These are phyloP conservation scores for Ogataea neopini DNA, from an alignment of 805 yeast genomes.

Conservation along the genomic window DNA sequence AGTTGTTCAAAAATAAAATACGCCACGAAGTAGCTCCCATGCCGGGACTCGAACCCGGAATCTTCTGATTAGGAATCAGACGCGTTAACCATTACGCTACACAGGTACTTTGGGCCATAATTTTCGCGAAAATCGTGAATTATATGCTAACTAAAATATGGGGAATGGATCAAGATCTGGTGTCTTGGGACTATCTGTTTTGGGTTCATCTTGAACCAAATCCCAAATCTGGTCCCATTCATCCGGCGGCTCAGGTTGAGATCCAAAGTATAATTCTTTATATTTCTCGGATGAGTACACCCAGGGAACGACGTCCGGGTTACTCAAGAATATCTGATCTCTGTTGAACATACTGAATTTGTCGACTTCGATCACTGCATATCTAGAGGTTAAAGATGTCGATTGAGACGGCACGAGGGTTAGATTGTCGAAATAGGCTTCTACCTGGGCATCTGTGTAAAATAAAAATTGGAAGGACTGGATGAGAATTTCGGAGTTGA, in stretches of 20 bases:
- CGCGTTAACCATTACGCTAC: slow-evolving; percentile 63
- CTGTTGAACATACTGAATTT: slow-evolving; percentile 21
- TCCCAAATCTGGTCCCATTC: slow-evolving; percentile 4
- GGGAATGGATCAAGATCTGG: slow-evolving; percentile 7
- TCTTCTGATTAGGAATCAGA: slow-evolving; percentile 60
- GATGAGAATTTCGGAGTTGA: slow-evolving; percentile 20
- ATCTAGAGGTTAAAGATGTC: slow-evolving; percentile 12
- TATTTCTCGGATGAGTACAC: slow-evolving; percentile 12
- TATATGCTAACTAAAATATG: not conserved
- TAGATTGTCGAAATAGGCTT: slow-evolving; percentile 10
- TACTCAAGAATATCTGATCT: slow-evolving; percentile 21
- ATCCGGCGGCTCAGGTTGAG: not conserved
- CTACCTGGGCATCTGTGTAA: slow-evolving; percentile 16
- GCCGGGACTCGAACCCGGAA: slow-evolving; percentile 57
- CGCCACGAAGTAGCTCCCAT: slow-evolving; percentile 27
- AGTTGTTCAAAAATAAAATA: slow-evolving; percentile 4
- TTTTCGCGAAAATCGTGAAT: slow-evolving; percentile 1
- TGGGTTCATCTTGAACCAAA: not conserved
- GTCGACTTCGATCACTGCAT: slow-evolving; percentile 20
- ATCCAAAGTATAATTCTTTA: not conserved
- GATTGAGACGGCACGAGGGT: not conserved
- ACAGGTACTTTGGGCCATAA: slow-evolving; percentile 35
- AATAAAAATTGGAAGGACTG: slow-evolving; percentile 14
- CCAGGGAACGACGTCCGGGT: slow-evolving; percentile 17
- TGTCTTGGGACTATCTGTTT: not conserved